phyloP scores from a whole-genome alignment of 2,329 filamentous ascomycete species.

The Zymoseptoria ardabiliae region DNA sequence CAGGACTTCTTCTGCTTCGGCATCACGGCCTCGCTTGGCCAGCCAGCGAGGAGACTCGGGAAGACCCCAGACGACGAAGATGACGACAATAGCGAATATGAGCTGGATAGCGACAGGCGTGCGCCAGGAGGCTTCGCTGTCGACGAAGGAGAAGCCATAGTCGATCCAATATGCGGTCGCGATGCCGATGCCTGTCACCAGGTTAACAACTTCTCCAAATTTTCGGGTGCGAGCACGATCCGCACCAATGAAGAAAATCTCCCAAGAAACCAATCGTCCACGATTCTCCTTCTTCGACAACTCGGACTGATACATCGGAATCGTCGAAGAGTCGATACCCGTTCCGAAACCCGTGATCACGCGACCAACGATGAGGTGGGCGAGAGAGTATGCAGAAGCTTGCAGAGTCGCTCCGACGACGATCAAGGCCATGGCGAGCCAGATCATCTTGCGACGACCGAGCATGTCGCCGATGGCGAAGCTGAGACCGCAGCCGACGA shows the following conservation, averaged over 20 bases:
- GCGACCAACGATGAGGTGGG: conserved; percentile 43
- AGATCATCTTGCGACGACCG: conserved; percentile 43
- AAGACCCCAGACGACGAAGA: conserved; percentile 21
- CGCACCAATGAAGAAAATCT: conserved; percentile 24
- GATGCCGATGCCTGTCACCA: conserved; percentile 10
- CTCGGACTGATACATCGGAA: conserved; percentile 41
- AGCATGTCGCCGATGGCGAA: conserved; percentile 43
- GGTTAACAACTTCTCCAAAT: too few species aligned
- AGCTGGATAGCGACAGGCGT: conserved; percentile 13
- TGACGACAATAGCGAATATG: conserved; percentile 32
- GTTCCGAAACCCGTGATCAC: conserved; percentile 44
- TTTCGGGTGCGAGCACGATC: too few species aligned
- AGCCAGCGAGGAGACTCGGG: conserved; percentile 21
- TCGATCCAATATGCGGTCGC: conserved; percentile 15
- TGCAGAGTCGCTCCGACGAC: conserved; percentile 38
- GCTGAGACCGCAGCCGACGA: conserved; percentile 47
- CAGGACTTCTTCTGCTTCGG: conserved; percentile 21
- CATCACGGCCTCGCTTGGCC: conserved; percentile 23
- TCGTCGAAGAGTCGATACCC: conserved; percentile 19
- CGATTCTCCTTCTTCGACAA: conserved; percentile 27
- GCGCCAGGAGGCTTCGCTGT: conserved; percentile 11
- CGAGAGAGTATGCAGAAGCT: conserved; percentile 27
- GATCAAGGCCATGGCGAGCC: conserved; percentile 45
- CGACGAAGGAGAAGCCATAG: conserved; percentile 13
- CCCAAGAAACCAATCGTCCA: conserved; percentile 21